Percentiles rank a stretch among this genome's conserved stretches.
Evolutionary conservation across 208 protist species (phyloP).

Genomic region (Crithidia mellificae): DNA sequence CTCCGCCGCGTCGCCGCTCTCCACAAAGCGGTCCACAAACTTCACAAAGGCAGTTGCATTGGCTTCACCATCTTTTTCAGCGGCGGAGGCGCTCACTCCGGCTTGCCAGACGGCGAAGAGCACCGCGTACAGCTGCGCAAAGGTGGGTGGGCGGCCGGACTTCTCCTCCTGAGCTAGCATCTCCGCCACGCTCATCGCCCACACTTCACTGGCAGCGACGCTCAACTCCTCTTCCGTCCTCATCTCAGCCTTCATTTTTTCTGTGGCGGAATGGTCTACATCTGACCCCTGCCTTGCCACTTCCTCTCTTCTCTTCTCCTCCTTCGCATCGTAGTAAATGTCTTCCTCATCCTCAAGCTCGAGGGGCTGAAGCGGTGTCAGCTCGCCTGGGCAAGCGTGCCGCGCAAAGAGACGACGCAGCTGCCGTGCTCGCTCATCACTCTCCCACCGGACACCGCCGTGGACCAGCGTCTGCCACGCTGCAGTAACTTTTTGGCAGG

Average conservation of each 20-base stretch:
- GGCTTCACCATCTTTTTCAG: background rate
- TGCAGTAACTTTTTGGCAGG: constrained; percentile 29
- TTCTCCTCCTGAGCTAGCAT: constrained; percentile 25
- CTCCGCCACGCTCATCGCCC: constrained; percentile 23
- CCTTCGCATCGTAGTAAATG: background rate
- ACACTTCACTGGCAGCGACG: background rate
- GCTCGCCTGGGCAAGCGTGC: constrained; percentile 13
- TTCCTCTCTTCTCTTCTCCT: background rate
- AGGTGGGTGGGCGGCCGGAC: constrained; percentile 30
- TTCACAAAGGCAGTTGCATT: constrained; percentile 17
- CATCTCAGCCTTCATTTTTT: too few species aligned
- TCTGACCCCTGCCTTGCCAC: too few species aligned
- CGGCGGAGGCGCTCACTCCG: background rate
- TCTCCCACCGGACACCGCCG: constrained; percentile 1
- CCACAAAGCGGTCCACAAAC: constrained; percentile 15
- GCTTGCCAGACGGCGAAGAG: constrained; percentile 28
- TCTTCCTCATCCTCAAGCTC: background rate
- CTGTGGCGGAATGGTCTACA: too few species aligned
- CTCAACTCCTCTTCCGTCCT: background rate
- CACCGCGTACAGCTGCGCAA: constrained; percentile 37
- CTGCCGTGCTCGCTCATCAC: constrained; percentile 21
- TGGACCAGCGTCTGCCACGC: constrained; percentile 30
- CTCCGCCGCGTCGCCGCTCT: constrained; percentile 13
- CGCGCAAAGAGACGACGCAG: constrained; percentile 24
- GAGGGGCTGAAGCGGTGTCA: constrained; percentile 1